A percentile compares a stretch with the other conserved stretches of the same genome.
Conservation (phyloP, 306 rosid species). For the Heteromeles arbutifolia region DNA sequence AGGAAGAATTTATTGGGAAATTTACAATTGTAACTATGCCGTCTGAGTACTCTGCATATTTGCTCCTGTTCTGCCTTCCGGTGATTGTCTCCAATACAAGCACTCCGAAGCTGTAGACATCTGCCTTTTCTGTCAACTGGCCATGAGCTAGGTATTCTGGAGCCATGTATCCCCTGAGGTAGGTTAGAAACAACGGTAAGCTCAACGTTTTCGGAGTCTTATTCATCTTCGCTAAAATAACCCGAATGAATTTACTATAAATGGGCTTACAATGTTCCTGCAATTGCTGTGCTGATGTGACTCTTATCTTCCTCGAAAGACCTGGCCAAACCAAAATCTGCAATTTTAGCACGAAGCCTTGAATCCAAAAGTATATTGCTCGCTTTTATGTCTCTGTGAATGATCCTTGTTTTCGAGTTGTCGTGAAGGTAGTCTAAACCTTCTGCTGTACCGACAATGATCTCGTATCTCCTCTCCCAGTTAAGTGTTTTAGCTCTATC, state of each 20-base stretch:
- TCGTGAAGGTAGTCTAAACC: slow-evolving; percentile 80
- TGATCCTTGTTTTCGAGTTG: slow-evolving; percentile 55
- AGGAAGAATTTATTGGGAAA: neutral
- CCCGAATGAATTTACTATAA: neutral
- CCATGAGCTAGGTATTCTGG: slow-evolving; percentile 95
- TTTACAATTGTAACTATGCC: slow-evolving; percentile 64
- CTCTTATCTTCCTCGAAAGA: slow-evolving; percentile 81
- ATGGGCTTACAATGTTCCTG: slow-evolving; percentile 74
- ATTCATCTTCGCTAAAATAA: neutral
- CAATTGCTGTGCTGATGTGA: slow-evolving; percentile 91
- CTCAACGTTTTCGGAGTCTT: neutral
- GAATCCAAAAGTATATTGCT: slow-evolving; percentile 80
- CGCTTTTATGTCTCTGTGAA: slow-evolving; percentile 91
- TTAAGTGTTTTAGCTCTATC: slow-evolving; percentile 49
- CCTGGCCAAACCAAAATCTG: slow-evolving; percentile 95
- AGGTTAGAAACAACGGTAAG: neutral
- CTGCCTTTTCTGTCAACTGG: slow-evolving; percentile 81
- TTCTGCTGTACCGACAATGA: slow-evolving; percentile 72
- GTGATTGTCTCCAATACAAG: slow-evolving; percentile 65
- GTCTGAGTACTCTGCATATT: slow-evolving; percentile 58
- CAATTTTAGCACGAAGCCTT: slow-evolving; percentile 75
- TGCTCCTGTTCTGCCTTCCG: slow-evolving; percentile 65
- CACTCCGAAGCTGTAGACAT: slow-evolving; percentile 81
- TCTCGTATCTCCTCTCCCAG: slow-evolving; percentile 78
- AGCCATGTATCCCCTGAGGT: slow-evolving; percentile 82